These are phyloP conservation scores for Aspergillus bridgeri DNA, from an alignment of 495 filamentous ascomycete genomes.

Conservation along the genomic window DNA sequence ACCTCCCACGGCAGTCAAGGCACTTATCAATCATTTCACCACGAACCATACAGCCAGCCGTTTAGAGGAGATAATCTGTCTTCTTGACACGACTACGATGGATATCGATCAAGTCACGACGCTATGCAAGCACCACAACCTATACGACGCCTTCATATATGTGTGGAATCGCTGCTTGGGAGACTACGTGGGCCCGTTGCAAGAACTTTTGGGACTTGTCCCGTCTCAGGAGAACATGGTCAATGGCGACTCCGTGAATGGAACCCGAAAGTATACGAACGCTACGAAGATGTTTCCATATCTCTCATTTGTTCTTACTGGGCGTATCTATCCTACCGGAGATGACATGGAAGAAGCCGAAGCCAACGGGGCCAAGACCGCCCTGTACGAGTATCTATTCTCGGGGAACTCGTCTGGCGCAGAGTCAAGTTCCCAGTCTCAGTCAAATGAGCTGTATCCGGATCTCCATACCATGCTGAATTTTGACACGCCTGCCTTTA, in stretches of 20 bases:
- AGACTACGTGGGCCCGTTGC: conserved; percentile 87
- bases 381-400: conserved; percentile 90
- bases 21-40: conserved; percentile 76
- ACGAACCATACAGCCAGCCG: conserved; percentile 64
- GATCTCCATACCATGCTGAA: conserved; percentile 80
- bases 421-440: conserved; percentile 55
- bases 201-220: conserved; percentile 78
- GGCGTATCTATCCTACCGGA: conserved; percentile 85
- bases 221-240: conserved; percentile 27
- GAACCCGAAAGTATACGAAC: conserved; percentile 48
- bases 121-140: conserved; percentile 82
- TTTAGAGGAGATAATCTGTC: conserved; percentile 93
- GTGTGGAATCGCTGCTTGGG: conserved; percentile 89
- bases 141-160: conserved; percentile 95
- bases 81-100: conserved; percentile 83
- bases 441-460: conserved; percentile 70
- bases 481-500: conserved; percentile 85
- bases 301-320: conserved; percentile 87
- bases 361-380: conserved; percentile 71
- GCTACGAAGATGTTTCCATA: conserved; percentile 94
- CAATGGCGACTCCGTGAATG: conserved; percentile 34
- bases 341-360: conserved; percentile 64
- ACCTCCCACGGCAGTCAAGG: conserved; percentile 82
- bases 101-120: conserved; percentile 91
- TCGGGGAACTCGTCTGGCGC: conserved; percentile 62